These are phyloP conservation scores for Gamarada debralockiae DNA, from an alignment of 495 filamentous ascomycete genomes.

Conservation along the genomic window DNA sequence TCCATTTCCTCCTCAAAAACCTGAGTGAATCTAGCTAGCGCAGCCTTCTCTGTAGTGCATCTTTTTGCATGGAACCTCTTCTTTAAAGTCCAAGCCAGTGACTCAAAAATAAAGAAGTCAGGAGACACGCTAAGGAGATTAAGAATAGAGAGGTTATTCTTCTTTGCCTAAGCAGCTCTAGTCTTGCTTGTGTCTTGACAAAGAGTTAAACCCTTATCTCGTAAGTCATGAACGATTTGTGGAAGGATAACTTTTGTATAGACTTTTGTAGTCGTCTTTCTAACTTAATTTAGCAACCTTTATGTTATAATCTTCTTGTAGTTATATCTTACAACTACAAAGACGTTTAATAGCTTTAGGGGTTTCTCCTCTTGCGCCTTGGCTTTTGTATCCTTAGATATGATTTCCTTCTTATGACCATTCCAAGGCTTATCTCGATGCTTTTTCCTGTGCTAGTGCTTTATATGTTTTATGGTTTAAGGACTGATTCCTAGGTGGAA, in stretches of 20 bases:
- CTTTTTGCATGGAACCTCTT: too few species aligned
- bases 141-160: too few species aligned
- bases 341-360: slow-evolving; percentile 4
- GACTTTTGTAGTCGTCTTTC: slow-evolving; percentile 5
- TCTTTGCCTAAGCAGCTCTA: too few species aligned
- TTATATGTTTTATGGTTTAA: slow-evolving; percentile 4
- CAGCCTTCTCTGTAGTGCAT: too few species aligned
- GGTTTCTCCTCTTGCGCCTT: slow-evolving; percentile 7
- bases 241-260: slow-evolving; percentile 1
- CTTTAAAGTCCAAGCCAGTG: too few species aligned
- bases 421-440: neutral
- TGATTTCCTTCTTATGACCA: slow-evolving; percentile 8
- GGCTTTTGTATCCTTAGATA: slow-evolving; percentile 10
- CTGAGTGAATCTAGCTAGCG: too few species aligned
- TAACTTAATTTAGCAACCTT: slow-evolving; percentile 4
- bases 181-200: slow-evolving; percentile 2
- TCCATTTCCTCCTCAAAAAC: too few species aligned
- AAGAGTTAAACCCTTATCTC: slow-evolving; percentile 1
- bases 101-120: too few species aligned
- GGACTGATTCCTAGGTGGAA: slow-evolving; percentile 11
- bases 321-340: slow-evolving; percentile 11
- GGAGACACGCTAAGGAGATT: too few species aligned
- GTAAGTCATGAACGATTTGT: neutral
- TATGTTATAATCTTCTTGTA: slow-evolving; percentile 3
- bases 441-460: neutral